A percentile compares a stretch with the other conserved stretches of the same genome.
phyloP scores from a whole-genome alignment of 192 early-diverging fungal genomes.

The Backusella parvicylindrica region DNA sequence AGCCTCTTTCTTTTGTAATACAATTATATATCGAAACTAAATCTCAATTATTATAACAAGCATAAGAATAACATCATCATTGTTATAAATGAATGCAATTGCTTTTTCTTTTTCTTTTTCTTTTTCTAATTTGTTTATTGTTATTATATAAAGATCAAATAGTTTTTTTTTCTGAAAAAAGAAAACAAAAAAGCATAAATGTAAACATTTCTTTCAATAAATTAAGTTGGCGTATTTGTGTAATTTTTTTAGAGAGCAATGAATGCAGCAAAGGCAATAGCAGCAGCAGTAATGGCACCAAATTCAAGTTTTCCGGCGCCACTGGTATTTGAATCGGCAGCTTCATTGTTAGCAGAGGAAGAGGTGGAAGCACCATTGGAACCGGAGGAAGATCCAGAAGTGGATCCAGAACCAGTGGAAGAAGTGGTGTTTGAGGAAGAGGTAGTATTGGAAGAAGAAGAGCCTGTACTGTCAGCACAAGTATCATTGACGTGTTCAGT shows the following conservation, averaged over 20 bases:
- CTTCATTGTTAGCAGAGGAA: constrained; percentile 29
- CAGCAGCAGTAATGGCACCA: constrained; percentile 37
- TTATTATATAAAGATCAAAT: not conserved
- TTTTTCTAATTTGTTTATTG: not conserved
- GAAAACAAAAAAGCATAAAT: not conserved
- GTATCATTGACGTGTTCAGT: constrained; percentile 3
- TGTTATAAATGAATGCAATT: not conserved
- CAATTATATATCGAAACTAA: not conserved
- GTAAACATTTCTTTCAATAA: not conserved
- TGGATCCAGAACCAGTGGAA: not conserved
- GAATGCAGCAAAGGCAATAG: not conserved
- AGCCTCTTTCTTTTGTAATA: not conserved
- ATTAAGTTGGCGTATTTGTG: not conserved
- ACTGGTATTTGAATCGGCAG: constrained; percentile 44
- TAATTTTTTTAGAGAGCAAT: not conserved
- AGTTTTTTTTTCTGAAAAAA: not conserved
- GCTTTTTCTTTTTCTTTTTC: too few relatives aligned
- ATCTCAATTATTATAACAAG: not conserved
- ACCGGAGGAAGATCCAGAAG: not conserved
- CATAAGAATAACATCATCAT: not conserved
- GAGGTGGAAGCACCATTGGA: constrained; percentile 2
- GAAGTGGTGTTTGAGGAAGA: not conserved
- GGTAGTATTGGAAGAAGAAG: not conserved
- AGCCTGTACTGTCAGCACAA: not conserved
- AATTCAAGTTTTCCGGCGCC: constrained; percentile 45